Base-by-base conservation (phyloP, 441 rosid species). In the Gossypium aridum region DNA sequence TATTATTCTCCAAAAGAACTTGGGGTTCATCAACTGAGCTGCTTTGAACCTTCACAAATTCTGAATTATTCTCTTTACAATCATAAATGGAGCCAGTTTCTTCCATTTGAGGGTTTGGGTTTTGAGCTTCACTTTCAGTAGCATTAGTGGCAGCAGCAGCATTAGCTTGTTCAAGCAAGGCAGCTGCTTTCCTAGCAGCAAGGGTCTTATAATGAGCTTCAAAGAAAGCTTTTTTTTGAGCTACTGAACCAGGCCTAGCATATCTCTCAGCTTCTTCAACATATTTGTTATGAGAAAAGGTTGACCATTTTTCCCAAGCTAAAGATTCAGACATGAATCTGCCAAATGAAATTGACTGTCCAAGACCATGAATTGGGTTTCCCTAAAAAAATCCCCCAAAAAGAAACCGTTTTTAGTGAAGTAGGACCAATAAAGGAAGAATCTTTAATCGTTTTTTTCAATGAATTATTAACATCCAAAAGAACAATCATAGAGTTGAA, bases 141-240 rank as follows among this genome's bases (percentile, higher is more conserved):
- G 59, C 74, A 56, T 59, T 61, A 4, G 75, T 57, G 17, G 31
- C 47, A 1, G 81, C 73, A 2, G 74, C 73, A 45, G 47, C 74
- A 72, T 76, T 82, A 2, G 81, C 86, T 80, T 87, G 89, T 65
- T 84, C 87, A 13, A 87, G 83, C 57, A 85, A 64, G 19, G 90
- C 92, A 1, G 92, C 92, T 28, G 90, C 90, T 75, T 88, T 90
- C 78, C 83, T 81, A 8, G 90, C 91, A n/a, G 96, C 93, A 25
- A 89, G 83, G 22, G 84, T 66, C 87, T 79, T 90, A 87, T 86
- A 90, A 71, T 90, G 96, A 75, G 91, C 96, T 85, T 89, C 96
- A 64, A 90, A 89, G 86, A 90, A 89, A 45, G 96, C 93, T 81
- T 87, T 90, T 80, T 90, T 90, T 83, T 90, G 90, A 4, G 96